Evolutionary conservation across 2,329 filamentous ascomycete genomes (phyloP).

Genomic region (Colletotrichum aenigma): DNA sequence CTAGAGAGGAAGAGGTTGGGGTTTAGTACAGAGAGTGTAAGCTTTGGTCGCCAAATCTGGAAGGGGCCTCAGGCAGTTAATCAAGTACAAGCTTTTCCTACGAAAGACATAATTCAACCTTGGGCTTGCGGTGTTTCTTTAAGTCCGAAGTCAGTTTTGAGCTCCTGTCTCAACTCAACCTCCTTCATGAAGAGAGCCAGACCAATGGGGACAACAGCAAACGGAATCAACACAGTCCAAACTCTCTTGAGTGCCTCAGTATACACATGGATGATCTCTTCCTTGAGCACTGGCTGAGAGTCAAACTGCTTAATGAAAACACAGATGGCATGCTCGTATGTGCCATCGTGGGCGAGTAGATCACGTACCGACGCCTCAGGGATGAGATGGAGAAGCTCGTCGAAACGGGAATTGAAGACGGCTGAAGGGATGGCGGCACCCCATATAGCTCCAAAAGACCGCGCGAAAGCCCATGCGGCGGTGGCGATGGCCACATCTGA

Average conservation of each 20-base stretch:
- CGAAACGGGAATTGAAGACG: conserved; percentile 30
- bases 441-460: conserved; percentile 41
- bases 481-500: conserved; percentile 30
- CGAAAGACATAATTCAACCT: too few relatives aligned
- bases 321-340: neutral
- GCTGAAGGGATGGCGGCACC: conserved; percentile 40
- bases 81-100: too few relatives aligned
- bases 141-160: neutral
- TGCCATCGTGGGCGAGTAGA: neutral
- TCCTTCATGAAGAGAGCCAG: neutral
- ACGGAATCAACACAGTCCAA: neutral
- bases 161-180: neutral
- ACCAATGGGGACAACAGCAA: neutral
- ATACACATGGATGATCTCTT: neutral
- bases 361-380: neutral
- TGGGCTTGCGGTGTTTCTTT: neutral
- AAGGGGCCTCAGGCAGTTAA: too few relatives aligned
- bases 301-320: neutral
- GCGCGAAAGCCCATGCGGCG: conserved; percentile 38
- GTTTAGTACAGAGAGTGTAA: too few relatives aligned
- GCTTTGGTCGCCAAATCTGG: too few relatives aligned
- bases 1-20: too few relatives aligned
- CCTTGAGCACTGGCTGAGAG: neutral
- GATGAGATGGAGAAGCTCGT: neutral
- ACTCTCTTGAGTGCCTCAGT: neutral